A percentile compares a stretch with the other conserved stretches of the same genome.
These are phyloP conservation scores for Xylariaceae sp. DNA, from an alignment of 2,329 filamentous ascomycete genomes.

Conservation along the genomic window DNA sequence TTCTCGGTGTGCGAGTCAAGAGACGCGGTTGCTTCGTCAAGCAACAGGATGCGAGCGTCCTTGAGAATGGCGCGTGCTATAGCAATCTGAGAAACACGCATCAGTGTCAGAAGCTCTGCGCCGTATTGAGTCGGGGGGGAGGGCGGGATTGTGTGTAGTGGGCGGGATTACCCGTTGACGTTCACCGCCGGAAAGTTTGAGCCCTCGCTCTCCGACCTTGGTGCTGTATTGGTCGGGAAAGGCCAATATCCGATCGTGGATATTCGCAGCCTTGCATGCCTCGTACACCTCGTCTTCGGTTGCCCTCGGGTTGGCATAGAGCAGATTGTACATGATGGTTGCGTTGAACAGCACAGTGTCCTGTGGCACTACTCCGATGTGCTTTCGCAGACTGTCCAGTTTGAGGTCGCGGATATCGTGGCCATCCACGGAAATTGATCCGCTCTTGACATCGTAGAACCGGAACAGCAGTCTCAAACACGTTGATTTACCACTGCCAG, in stretches of 20 bases:
- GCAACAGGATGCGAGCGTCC: constrained; percentile 59
- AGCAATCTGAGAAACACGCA: constrained; percentile 32
- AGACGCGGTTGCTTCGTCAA: constrained; percentile 66
- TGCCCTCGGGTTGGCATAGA: constrained; percentile 46
- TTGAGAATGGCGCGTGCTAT: constrained; percentile 61
- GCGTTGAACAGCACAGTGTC: constrained; percentile 49
- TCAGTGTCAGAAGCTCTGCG: not conserved
- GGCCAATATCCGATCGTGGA: constrained; percentile 49
- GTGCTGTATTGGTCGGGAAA: constrained; percentile 39
- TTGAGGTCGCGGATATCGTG: constrained; percentile 45
- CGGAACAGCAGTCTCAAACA: constrained; percentile 51
- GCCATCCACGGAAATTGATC: constrained; percentile 47
- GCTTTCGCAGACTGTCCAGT: constrained; percentile 37
- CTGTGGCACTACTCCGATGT: constrained; percentile 51
- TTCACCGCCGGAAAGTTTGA: constrained; percentile 49
- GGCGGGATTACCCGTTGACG: constrained; percentile 40
- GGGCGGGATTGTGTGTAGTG: not conserved
- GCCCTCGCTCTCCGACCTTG: constrained; percentile 19
- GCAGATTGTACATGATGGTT: constrained; percentile 52
- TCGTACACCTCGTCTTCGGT: constrained; percentile 47
- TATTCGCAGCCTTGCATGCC: constrained; percentile 47
- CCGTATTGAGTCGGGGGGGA: not conserved
- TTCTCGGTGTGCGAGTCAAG: constrained; percentile 56
- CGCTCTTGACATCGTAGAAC: constrained; percentile 49
- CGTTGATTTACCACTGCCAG: constrained; percentile 48